Base-by-base conservation (phyloP, 495 filamentous ascomycete genomes). In the Annulohypoxylon maeteangense region DNA sequence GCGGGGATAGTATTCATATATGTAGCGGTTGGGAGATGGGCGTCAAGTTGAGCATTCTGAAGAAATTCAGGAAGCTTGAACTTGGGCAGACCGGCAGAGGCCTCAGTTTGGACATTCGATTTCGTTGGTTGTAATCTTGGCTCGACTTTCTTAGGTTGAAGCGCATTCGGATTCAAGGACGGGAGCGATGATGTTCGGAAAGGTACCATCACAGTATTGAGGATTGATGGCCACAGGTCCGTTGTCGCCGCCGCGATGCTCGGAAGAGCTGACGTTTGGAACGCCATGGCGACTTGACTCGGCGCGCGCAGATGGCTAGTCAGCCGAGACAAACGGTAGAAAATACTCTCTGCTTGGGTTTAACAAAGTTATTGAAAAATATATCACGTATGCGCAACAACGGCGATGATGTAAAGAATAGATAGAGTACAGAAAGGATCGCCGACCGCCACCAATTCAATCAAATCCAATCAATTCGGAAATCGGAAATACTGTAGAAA, bases 161-260 rank as follows among this genome's bases (percentile, higher is more conserved):
- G 60, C 11, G 42, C 32, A 50, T 32, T 66, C 56, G 54, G 57
- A 25, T 66, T 70, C 25, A 40, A 40, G 20, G 47, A 54, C 18
- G 62, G 53, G 31, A 68, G 53, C 23, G 65, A 68, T 6, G 67
- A 36, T n/a, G 70, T 45, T 53, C 78, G 78, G 78, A 81, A 84
- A 22, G 87, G 81, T 16, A 80, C 57, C 16, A 77, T 70, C 53
- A 89, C 72, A 18, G 82, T 77, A 65, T 78, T 83, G 40, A 83
- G 79, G 64, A 89, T 80, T 16, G 86, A 85, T 22, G 87, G 86
- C 85, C 84, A 88, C 65, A 87, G 64, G 44, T 88, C 85, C 53
- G 82, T 78, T 1, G 85, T 83, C 63, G 82, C 82, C 40, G 84
- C 82, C 54, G 82, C 82, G 58, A 88, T 78, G 56, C 76, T 80